Base-by-base conservation (phyloP, 2,329 filamentous ascomycete species). In the Beauveria rudraprayagi region DNA sequence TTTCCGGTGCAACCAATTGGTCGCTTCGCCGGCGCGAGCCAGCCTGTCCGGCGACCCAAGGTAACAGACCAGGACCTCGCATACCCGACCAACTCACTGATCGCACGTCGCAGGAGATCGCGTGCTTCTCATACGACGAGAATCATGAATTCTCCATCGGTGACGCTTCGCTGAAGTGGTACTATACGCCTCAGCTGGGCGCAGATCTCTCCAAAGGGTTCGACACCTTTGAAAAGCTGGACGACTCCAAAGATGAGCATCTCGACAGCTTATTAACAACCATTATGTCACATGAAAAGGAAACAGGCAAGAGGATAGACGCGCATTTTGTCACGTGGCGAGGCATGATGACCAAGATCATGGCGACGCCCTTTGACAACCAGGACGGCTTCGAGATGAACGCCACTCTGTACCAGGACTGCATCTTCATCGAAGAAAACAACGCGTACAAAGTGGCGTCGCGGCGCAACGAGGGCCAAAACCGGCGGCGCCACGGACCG, bases 341-440 rank as follows among this genome's bases (percentile, higher is more conserved):
- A 69, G 94, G 94, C 43, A 97, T 97, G 91, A 92, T 99, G 88
- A 97, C 94, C 64, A 99, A 97, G 91, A 91, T 99, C 66, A 86
- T 97, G 86, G 86, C 87, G 0, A 80, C 88, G 0, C 89, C 91
- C 0, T 97, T 90, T 71, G 91, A 95, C 65, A 83, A 88, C 65
- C 83, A 88, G 71, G 90, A 93, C 70, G 89, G 89, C 55, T 97
- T 96, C 69, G 90, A 95, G 72, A 96, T 99, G 92, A 96, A 97
- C 71, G 93, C 91, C 54, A 97, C 93, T 2, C 80, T 87, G 56
- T 94, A 92, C 70, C 89, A 97, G 81, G 78, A 75, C 64, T 83
- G 78, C 77, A 75, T 84, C 62, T 97, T 93, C 75, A 90, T 99
- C 65, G 94, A 99, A 74, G 94, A 99, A 69, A 90, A 96, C 72